Evolutionary conservation across 805 yeast genomes (phyloP), one percentile per base, ranked within the genome.

Genomic region (Metschnikowia picachoensis): DNA sequence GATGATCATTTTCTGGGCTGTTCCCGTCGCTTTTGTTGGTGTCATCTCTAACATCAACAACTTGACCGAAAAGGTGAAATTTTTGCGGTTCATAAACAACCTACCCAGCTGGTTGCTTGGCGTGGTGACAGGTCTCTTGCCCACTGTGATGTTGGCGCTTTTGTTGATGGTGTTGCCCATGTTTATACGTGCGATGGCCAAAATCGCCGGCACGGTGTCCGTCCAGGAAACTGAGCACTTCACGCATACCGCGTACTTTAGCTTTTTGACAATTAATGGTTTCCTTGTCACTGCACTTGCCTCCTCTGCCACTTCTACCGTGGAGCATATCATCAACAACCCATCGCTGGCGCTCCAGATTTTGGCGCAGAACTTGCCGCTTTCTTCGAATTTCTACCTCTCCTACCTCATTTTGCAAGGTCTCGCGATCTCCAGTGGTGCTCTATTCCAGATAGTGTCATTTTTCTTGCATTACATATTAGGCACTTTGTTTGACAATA

Each of bases 21-120:
- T 85, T 52, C 92, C 92, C 12, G 89, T 84, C 35, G 84, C 91
- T 3, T 81, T 85, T 61, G 89, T 85, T 39, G 91, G 91, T 76
- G 60, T 82, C 59, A 72, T 85, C 47, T 84, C 91, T 3, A 85
- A 85, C 58, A 66, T 85, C 51, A 78, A 83, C 15, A 76, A 76
- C 55, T 69, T 85, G 58, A 83, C 83, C 7, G 71, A 80, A 47
- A 77, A 78, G 51, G 78, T 79, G 66, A 51, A 27, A 16, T 56
- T 47, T 46, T 72, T 85, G 51, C 63, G 60, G 13, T 85, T 80
- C 54, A 79, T 85, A 50, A 70, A 80, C 52, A 67, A 75, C 0
- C 60, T 84, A 51, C 90, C 90, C 12, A 40, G 59, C 2, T 60
- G 43, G 12, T 64, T 85, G 43, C 63, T 80, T 41, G 92, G 91